Percentiles rank a stretch among this genome's conserved stretches.
phyloP scores from a whole-genome alignment of 768 basidiomycete species.

The Tephrocybe sp. region DNA sequence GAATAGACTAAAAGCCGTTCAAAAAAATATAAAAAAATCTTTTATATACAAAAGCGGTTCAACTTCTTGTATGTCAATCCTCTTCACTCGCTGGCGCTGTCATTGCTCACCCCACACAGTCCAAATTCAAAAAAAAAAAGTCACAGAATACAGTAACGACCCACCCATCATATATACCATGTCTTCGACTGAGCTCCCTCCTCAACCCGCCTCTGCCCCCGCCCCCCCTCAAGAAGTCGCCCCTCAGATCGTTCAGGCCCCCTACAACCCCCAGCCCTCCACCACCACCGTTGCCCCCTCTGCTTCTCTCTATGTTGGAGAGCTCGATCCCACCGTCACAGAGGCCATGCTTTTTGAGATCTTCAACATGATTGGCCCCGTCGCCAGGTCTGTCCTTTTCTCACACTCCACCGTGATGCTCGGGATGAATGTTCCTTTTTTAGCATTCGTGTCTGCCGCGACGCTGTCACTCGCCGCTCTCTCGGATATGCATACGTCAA shows the following conservation, averaged over 20 bases:
- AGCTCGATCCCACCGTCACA: constrained; percentile 95
- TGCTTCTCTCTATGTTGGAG: constrained; percentile 97
- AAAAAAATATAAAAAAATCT: constrained; percentile 62
- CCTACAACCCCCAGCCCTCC: constrained; percentile 60
- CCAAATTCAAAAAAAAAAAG: constrained; percentile 38
- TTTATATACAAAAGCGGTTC: constrained; percentile 67
- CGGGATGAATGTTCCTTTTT: not conserved
- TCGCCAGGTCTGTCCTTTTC: constrained; percentile 71
- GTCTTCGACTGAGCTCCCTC: constrained; percentile 59
- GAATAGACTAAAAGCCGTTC: constrained; percentile 53
- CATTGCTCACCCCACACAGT: constrained; percentile 9
- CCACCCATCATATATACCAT: constrained; percentile 32
- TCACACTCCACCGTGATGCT: not conserved
- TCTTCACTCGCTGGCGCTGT: constrained; percentile 8
- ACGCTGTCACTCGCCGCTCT: constrained; percentile 98
- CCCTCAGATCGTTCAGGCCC: constrained; percentile 43
- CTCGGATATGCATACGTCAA: constrained; percentile 99
- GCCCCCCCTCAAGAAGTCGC: constrained; percentile 41
- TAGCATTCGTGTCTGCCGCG: constrained; percentile 99
- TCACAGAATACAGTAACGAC: not conserved
- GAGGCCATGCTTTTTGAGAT: constrained; percentile 99
- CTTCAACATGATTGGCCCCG: constrained; percentile 99
- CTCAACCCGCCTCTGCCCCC: too few relatives aligned
- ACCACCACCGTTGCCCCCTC: constrained; percentile 68
- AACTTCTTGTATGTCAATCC: constrained; percentile 63